phyloP scores from a whole-genome alignment of 2,329 filamentous ascomycete species.

The Fusarium subtropicale region DNA sequence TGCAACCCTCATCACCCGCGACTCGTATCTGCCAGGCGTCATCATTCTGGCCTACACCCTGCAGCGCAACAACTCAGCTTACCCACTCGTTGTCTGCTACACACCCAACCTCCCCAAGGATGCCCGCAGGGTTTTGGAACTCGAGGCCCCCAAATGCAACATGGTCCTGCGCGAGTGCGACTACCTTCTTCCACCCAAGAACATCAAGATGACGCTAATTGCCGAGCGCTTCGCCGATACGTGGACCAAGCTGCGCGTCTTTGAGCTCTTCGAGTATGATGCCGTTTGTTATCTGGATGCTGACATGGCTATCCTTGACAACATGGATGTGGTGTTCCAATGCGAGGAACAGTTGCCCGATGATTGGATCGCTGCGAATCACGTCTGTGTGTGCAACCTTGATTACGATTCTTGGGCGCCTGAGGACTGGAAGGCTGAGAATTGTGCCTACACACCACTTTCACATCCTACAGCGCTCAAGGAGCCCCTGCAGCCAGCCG shows the following conservation, averaged over 20 bases:
- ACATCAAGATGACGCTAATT: slow-evolving; percentile 34
- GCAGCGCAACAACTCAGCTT: slow-evolving; percentile 18
- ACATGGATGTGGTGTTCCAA: slow-evolving; percentile 38
- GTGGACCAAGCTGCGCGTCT: slow-evolving; percentile 39
- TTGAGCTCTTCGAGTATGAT: slow-evolving; percentile 37
- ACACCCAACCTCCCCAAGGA: slow-evolving; percentile 24
- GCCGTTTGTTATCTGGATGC: slow-evolving; percentile 41
- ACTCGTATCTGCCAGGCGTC: slow-evolving; percentile 41
- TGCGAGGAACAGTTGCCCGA: slow-evolving; percentile 24
- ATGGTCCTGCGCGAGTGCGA: slow-evolving; percentile 28
- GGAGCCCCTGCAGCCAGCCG: slow-evolving; percentile 20
- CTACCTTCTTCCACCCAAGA: slow-evolving; percentile 27
- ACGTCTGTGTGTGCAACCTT: slow-evolving; percentile 42
- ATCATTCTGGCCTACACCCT: slow-evolving; percentile 39
- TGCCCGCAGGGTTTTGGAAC: slow-evolving; percentile 19
- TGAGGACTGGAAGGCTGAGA: slow-evolving; percentile 34
- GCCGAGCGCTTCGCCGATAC: slow-evolving; percentile 39
- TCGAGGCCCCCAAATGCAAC: slow-evolving; percentile 33
- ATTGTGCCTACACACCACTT: slow-evolving; percentile 40
- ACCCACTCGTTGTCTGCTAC: slow-evolving; percentile 38
- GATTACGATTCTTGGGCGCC: slow-evolving; percentile 39
- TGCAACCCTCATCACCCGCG: slow-evolving; percentile 41
- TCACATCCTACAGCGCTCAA: slow-evolving; percentile 24
- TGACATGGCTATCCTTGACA: slow-evolving; percentile 38
- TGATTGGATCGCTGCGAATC: slow-evolving; percentile 41